These are phyloP conservation scores for Rhizophora mangle DNA, from an alignment of 345 rosid species.

Conservation along the genomic window DNA sequence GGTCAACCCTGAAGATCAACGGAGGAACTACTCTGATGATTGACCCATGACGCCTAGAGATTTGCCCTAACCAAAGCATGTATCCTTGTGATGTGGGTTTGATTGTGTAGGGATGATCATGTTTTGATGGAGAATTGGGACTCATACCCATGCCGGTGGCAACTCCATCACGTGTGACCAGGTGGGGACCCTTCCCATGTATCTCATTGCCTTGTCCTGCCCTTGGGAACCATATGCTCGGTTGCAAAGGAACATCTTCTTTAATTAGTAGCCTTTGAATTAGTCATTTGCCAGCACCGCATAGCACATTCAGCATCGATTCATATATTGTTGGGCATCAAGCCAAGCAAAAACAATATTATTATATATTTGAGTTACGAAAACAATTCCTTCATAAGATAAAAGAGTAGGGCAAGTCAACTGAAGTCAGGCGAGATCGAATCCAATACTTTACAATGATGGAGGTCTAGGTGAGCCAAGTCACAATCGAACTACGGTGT, in stretches of 20 bases:
- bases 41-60: not conserved
- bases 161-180: conserved; percentile 20
- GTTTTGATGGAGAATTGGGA: not conserved
- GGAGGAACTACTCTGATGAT: too few relatives aligned
- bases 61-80: not conserved
- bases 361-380: too few relatives aligned
- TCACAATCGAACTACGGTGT: too few relatives aligned
- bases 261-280: conserved; percentile 4
- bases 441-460: too few relatives aligned
- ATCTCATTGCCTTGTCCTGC: conserved; percentile 21
- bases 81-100: not conserved
- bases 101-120: not conserved
- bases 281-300: not conserved
- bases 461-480: too few relatives aligned
- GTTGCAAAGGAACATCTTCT: conserved; percentile 45
- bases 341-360: too few relatives aligned
- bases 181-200: conserved; percentile 15
- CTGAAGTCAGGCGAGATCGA: too few relatives aligned
- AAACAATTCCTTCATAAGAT: too few relatives aligned
- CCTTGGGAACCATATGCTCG: conserved; percentile 45
- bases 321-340: too few relatives aligned
- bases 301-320: not conserved
- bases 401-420: too few relatives aligned
- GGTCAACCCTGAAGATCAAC: too few relatives aligned
- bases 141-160: conserved; percentile 7